These are phyloP conservation scores for Akebia trifoliata DNA, from an alignment of 164 flowering plant genomes.

Conservation along the genomic window DNA sequence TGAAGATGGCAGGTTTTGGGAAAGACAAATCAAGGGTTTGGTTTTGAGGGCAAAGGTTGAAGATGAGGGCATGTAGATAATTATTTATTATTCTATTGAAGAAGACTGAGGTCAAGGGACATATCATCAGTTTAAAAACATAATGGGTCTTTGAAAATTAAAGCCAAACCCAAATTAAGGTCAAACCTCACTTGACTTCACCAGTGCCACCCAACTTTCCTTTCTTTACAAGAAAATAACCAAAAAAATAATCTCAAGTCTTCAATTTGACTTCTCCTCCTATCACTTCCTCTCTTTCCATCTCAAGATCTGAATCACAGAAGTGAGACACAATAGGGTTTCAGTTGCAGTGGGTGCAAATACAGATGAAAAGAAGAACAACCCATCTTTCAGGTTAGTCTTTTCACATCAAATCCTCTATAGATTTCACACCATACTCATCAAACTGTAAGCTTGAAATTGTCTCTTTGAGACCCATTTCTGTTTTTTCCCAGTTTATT, in stretches of 20 bases:
- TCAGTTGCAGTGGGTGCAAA: not conserved
- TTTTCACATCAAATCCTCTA: not conserved
- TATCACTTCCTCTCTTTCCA: not conserved
- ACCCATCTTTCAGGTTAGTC: conserved; percentile 15
- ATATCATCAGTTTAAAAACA: too few relatives aligned
- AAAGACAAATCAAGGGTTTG: too few relatives aligned
- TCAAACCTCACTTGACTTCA: not conserved
- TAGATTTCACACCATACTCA: not conserved
- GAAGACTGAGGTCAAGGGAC: too few relatives aligned
- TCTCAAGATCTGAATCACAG: conserved; percentile 8
- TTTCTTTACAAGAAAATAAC: not conserved
- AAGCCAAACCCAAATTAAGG: not conserved
- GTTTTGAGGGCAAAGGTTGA: too few relatives aligned
- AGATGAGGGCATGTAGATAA: too few relatives aligned
- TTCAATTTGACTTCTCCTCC: conserved; percentile 2
- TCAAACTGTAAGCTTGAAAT: not conserved
- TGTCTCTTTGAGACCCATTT: not conserved
- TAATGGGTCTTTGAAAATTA: too few relatives aligned
- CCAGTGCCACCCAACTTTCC: not conserved
- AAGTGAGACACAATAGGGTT: not conserved
- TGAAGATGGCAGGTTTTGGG: too few relatives aligned
- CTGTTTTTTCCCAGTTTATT: not conserved
- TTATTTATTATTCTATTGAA: too few relatives aligned
- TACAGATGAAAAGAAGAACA: conserved; percentile 1
- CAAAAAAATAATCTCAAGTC: not conserved